phyloP scores from a whole-genome alignment of 2,329 filamentous ascomycete genomes.

The Xylaria polymorpha region DNA sequence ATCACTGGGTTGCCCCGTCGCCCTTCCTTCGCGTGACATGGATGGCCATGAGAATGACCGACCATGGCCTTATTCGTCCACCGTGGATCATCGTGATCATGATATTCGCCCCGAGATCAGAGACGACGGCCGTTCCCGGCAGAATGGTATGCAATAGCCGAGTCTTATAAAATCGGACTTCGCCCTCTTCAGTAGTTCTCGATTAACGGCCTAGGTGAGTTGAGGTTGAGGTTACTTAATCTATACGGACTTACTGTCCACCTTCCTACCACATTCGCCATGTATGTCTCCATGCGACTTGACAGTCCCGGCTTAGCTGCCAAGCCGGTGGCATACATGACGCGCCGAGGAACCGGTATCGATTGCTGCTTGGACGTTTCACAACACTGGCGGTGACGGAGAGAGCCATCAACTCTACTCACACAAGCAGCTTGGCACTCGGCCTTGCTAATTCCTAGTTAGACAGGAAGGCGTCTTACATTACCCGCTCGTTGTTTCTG shows the following conservation, averaged over 20 bases:
- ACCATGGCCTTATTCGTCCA: not conserved
- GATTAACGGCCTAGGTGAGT: not conserved
- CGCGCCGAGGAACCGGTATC: slow-evolving; percentile 28
- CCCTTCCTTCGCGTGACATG: slow-evolving; percentile 3
- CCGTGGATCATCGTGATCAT: not conserved
- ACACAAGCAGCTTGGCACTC: slow-evolving; percentile 36
- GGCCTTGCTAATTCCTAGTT: slow-evolving; percentile 26
- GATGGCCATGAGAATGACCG: not conserved
- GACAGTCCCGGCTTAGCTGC: slow-evolving; percentile 34
- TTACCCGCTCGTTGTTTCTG: slow-evolving; percentile 17
- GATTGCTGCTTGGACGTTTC: slow-evolving; percentile 36
- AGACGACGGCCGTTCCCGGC: not conserved
- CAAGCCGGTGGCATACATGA: slow-evolving; percentile 40
- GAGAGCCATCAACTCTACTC: slow-evolving; percentile 29
- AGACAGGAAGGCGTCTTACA: slow-evolving; percentile 24
- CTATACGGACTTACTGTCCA: slow-evolving; percentile 9
- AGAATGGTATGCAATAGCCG: slow-evolving; percentile 1
- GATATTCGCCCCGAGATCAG: not conserved
- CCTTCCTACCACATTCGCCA: slow-evolving; percentile 19
- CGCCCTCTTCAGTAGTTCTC: slow-evolving; percentile 2
- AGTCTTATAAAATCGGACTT: not conserved
- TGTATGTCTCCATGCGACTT: slow-evolving; percentile 14
- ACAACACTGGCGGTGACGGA: slow-evolving; percentile 40
- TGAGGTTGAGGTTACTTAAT: slow-evolving; percentile 5
- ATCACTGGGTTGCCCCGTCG: slow-evolving; percentile 4